Conservation (phyloP, 495 filamentous ascomycete genomes). For the Staphylotrichum tortipilum region DNA sequence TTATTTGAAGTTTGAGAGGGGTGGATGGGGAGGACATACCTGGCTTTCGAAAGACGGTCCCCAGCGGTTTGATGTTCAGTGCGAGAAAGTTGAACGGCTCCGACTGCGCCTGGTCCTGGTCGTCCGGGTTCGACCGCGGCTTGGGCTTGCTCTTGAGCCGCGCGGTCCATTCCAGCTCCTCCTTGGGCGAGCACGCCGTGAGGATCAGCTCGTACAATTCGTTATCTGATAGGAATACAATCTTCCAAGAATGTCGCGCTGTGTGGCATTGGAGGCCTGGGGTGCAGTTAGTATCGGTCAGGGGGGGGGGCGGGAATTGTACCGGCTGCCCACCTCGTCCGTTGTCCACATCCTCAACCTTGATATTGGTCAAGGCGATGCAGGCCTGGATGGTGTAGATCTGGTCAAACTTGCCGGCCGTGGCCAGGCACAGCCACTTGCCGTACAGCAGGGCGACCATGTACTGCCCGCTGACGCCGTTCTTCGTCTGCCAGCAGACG, state of each 20-base stretch:
- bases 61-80: conserved; percentile 64
- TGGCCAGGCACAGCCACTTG: conserved; percentile 71
- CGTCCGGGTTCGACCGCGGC: conserved; percentile 27
- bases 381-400: conserved; percentile 67
- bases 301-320: background rate
- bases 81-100: conserved; percentile 50
- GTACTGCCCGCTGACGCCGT: conserved; percentile 63
- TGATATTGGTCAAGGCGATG: conserved; percentile 60
- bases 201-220: conserved; percentile 77
- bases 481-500: conserved; percentile 67
- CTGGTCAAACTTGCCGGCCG: conserved; percentile 47
- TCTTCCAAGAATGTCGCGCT: conserved; percentile 83
- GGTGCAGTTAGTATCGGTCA: conserved; percentile 4
- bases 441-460: conserved; percentile 82
- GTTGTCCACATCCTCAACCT: conserved; percentile 70
- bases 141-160: conserved; percentile 38
- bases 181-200: conserved; percentile 75
- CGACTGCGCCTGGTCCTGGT: conserved; percentile 37
- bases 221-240: conserved; percentile 72
- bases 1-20: too few relatives aligned
- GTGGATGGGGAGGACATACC: conserved; percentile 36
- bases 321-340: conserved; percentile 67
- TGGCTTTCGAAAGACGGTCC: conserved; percentile 61
- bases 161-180: conserved; percentile 70
- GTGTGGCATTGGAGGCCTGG: conserved; percentile 78